A percentile compares a stretch with the other conserved stretches of the same genome.
phyloP scores from a whole-genome alignment of 1,284 basidiomycete genomes.

The Rhodotorula sp. region DNA sequence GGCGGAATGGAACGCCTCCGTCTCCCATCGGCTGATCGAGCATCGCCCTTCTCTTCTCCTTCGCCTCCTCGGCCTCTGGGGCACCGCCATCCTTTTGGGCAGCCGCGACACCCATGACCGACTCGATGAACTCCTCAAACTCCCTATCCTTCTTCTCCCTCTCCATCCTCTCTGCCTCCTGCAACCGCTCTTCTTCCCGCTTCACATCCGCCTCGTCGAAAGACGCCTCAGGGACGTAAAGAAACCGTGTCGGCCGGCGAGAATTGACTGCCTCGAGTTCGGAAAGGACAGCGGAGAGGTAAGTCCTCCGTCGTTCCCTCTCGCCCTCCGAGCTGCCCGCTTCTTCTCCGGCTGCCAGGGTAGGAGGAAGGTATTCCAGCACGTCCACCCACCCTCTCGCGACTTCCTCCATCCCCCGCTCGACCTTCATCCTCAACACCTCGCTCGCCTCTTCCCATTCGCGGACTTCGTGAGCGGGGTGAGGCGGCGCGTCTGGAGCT shows the following conservation, averaged over 20 bases:
- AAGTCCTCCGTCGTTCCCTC: background rate
- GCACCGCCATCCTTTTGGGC: too few relatives aligned
- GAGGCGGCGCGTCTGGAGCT: background rate
- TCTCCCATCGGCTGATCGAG: background rate
- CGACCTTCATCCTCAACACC: background rate
- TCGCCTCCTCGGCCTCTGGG: background rate
- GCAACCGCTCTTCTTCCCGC: background rate
- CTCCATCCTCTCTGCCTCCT: background rate
- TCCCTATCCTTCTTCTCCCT: background rate
- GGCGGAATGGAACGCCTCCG: background rate
- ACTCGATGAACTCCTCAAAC: conserved; percentile 8
- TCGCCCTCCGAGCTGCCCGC: too few relatives aligned
- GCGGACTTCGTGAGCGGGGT: background rate
- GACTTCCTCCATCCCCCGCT: background rate
- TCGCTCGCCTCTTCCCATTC: background rate
- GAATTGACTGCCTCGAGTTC: conserved; percentile 2
- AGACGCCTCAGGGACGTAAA: background rate
- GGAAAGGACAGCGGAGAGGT: background rate
- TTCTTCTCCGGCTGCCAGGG: background rate
- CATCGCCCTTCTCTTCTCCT: background rate
- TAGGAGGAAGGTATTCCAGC: background rate
- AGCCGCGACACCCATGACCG: background rate
- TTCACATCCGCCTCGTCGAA: background rate
- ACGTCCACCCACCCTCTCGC: background rate
- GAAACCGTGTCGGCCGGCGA: background rate